Evolutionary conservation across 2,329 filamentous ascomycete species (phyloP), one percentile per base, ranked within the genome.

Genomic region (Chaetothyriales sp.): DNA sequence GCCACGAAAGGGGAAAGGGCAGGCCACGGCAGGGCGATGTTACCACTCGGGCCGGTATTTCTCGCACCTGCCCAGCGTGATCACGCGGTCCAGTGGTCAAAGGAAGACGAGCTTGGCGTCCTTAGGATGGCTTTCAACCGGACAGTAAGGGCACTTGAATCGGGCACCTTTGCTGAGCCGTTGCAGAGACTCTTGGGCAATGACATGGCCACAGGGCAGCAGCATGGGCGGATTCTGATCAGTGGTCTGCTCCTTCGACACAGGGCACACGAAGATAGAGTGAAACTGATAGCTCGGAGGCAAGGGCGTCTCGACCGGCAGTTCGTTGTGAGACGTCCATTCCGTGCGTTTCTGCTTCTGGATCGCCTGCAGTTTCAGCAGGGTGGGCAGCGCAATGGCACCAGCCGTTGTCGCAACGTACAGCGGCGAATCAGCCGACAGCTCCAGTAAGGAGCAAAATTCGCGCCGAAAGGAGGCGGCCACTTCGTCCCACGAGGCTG

Each of bases 121-220:
- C 58, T 80, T 81, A 1, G 85, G 73, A 58, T 83, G 76, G 46
- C 87, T 88, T 68, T 97, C 90, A 28, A 73, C 81, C 0, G 92
- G 92, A 64, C 92, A 98, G 65, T 98, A 98, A 0, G 92, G 92
- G 63, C 92, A 98, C 68, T 98, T 98, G 75, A 94, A 94, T 54
- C 84, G 74, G 44, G 73, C 77, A 0, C 84, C 83, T 69, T 94
- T 94, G 51, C 82, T 82, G 44, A 97, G 75, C 63, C 82, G 82
- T 54, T 85, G 80, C 48, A 98, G 71, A 33, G 84, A 89, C 63
- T 95, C 89, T 58, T 82, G 78, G 18, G 89, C 89, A 54, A 98
- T 83, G 49, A 95, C 90, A 70, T 98, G 92, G 5, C 92, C 90
- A 64, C 92, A 98, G 0, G 87, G 86, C 64, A 98, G 82, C 79